phyloP scores from a whole-genome alignment of 495 filamentous ascomycete genomes.

The Pseudevernia furfuracea region DNA sequence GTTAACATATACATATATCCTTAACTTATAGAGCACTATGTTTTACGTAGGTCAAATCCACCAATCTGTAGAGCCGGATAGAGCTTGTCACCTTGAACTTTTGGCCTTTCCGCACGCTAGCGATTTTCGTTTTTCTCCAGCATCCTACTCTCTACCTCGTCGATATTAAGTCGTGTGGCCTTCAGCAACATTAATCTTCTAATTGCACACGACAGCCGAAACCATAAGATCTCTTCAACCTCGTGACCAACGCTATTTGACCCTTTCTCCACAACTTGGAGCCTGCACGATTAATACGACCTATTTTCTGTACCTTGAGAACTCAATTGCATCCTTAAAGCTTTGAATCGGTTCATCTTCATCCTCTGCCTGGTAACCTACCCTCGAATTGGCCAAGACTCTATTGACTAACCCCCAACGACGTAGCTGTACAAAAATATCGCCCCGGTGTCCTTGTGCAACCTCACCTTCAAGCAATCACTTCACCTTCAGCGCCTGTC shows the following conservation, averaged over 20 bases:
- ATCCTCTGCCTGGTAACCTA: conserved; percentile 4
- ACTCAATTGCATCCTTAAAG: conserved; percentile 14
- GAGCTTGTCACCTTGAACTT: too few species aligned
- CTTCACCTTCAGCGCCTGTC: background rate
- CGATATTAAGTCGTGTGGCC: too few species aligned
- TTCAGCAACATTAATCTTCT: conserved; percentile 11
- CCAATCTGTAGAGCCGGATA: too few species aligned
- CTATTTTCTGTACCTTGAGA: background rate
- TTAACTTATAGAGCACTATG: too few species aligned
- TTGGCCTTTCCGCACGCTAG: too few species aligned
- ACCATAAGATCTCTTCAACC: background rate
- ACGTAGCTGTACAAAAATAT: conserved; percentile 9
- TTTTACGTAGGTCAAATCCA: too few species aligned
- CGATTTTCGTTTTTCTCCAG: too few species aligned
- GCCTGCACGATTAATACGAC: conserved; percentile 6
- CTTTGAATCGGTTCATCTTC: conserved; percentile 3
- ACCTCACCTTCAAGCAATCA: conserved; percentile 2
- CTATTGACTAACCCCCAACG: conserved; percentile 4
- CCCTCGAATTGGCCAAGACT: background rate
- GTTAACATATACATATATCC: too few species aligned
- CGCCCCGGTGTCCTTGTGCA: background rate
- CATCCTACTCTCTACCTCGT: too few species aligned
- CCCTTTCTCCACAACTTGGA: background rate
- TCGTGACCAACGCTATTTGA: background rate
- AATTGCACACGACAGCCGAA: background rate